These are phyloP conservation scores for Penicillium sp. DNA, from an alignment of 2,329 filamentous ascomycete genomes.

Conservation along the genomic window DNA sequence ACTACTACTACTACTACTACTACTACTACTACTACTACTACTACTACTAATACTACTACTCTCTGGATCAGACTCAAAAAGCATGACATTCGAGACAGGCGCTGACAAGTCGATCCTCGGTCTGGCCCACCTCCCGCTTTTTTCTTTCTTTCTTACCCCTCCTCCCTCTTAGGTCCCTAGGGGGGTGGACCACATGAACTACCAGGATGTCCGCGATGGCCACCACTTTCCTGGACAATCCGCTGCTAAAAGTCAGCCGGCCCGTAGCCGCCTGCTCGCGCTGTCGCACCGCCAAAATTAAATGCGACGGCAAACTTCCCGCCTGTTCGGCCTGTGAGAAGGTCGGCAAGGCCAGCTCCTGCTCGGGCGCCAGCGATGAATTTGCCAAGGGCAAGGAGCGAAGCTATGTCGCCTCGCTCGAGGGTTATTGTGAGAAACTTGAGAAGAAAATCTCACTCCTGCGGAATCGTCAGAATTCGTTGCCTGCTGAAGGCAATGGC, in stretches of 20 bases:
- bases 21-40: too few relatives aligned
- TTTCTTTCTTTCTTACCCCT: not conserved
- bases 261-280: slow-evolving; percentile 80
- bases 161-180: not conserved
- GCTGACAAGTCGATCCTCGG: not conserved
- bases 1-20: too few relatives aligned
- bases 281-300: slow-evolving; percentile 92
- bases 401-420: slow-evolving; percentile 95
- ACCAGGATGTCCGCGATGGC: slow-evolving; percentile 41
- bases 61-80: not conserved
- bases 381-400: slow-evolving; percentile 94
- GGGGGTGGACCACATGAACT: slow-evolving; percentile 32
- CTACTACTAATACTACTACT: not conserved
- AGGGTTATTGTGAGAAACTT: slow-evolving; percentile 85
- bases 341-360: slow-evolving; percentile 82
- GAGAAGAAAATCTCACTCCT: slow-evolving; percentile 71
- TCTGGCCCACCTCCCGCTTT: not conserved
- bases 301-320: slow-evolving; percentile 95
- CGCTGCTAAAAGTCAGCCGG: slow-evolving; percentile 67
- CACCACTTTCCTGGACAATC: slow-evolving; percentile 47
- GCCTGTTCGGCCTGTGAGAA: slow-evolving; percentile 95
- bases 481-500: slow-evolving; percentile 36
- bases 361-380: slow-evolving; percentile 92
- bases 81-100: not conserved
- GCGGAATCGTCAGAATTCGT: slow-evolving; percentile 39